Evolutionary conservation across 1,284 basidiomycete genomes (phyloP).

Genomic region (Phenoliferia sp.): DNA sequence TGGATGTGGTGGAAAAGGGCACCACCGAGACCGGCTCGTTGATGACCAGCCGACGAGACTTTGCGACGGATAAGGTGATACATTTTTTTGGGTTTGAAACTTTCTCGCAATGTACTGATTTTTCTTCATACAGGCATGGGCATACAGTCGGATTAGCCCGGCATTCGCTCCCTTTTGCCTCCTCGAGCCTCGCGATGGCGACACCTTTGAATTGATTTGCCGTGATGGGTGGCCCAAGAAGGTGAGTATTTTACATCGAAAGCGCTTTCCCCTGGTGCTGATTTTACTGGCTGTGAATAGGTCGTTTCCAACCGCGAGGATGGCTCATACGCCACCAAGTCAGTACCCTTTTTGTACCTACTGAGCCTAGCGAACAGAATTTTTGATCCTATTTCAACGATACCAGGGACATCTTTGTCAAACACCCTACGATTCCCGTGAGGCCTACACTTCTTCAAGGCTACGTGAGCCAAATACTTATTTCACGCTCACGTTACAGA

Average conservation of each 20-base stretch:
- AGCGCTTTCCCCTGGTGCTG: no score
- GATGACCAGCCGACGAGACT: constrained; percentile 53
- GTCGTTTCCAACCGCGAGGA: constrained; percentile 52
- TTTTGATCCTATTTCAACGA: no score
- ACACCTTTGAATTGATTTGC: constrained; percentile 54
- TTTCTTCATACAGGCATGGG: constrained; percentile 47
- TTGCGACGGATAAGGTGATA: constrained; percentile 48
- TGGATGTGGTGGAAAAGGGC: constrained; percentile 28
- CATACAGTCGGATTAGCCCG: constrained; percentile 51
- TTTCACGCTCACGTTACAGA: constrained; percentile 34
- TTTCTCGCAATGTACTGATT: neutral
- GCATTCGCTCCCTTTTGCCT: constrained; percentile 46
- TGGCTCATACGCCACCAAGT: constrained; percentile 56
- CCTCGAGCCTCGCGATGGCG: constrained; percentile 47
- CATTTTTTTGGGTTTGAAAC: neutral
- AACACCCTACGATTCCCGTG: constrained; percentile 38
- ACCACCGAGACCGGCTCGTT: constrained; percentile 44
- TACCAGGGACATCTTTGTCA: constrained; percentile 56
- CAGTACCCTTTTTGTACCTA: no score
- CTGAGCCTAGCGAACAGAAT: no score
- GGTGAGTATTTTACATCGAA: no score
- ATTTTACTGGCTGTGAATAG: no score
- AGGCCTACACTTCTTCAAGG: neutral
- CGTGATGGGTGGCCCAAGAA: constrained; percentile 51
- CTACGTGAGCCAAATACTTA: neutral